Evolutionary conservation across 768 basidiomycete species (phyloP), one percentile per base, ranked within the genome.

Genomic region (Collybia mongolica): DNA sequence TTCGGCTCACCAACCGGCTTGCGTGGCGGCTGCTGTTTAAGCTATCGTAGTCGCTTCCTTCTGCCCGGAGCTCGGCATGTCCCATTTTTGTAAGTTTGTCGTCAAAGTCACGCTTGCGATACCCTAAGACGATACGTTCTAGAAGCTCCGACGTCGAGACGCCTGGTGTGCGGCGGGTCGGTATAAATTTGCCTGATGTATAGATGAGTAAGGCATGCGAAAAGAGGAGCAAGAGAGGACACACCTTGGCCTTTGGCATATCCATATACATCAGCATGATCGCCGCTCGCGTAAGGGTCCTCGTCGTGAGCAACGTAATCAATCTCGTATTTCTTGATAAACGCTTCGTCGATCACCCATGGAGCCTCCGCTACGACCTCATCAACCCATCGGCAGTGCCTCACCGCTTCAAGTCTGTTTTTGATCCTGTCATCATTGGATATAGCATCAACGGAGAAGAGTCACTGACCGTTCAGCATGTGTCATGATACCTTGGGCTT

Each of bases 301-400:
- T 98, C 95, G 61, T 99, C 97, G 60, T 99, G 97, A 2, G 95
- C 95, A 40, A 98, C 88, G 60, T 98, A 99, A 66, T 99, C 97
- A 54, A 99, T 96, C 67, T 86, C 65, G 66, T 90, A 84, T 66
- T 87, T 87, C 39, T 90, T 80, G 19, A 98, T 56, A 65, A 97
- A 99, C 0, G 77, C 84, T 48, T 86, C 74, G 56, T 86, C 83
- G 51, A 98, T 75, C 36, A 92, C 73, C 97, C 96, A 98, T 2
- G 97, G 97, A 2, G 88, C 90, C 35, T 92, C 88, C 5, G 91
- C 80, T 19, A 97, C 75, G 41, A 99, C 86, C 68, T 98, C 89
- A 64, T 97, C 93, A 0, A 94, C 93, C 96, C 96, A 99, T 49
- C 92, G 82, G 65, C 95, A 95, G 65, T 98, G 93, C n/a, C 91